phyloP scores from a whole-genome alignment of 495 filamentous ascomycete genomes.

The Penicillium ochrochloron region DNA sequence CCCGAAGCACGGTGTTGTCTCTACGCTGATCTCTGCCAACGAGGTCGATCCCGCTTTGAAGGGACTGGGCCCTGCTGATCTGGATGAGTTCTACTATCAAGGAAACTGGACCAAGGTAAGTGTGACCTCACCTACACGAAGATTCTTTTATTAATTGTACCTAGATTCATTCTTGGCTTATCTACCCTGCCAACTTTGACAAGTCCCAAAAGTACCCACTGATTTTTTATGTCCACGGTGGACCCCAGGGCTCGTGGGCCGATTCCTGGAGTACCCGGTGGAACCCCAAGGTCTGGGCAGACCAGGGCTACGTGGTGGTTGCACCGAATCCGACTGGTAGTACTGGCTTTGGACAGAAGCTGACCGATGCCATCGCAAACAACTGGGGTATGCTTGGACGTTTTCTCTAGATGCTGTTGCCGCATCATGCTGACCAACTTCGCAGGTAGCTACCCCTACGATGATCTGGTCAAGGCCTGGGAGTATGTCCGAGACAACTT shows the following conservation, averaged over 20 bases:
- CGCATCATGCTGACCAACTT: conserved; percentile 2
- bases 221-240: conserved; percentile 56
- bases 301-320: conserved; percentile 62
- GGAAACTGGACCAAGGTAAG: conserved; percentile 44
- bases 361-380: conserved; percentile 51
- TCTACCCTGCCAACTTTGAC: conserved; percentile 51
- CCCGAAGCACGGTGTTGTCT: conserved; percentile 31
- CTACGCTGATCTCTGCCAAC: conserved; percentile 36
- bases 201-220: conserved; percentile 55
- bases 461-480: conserved; percentile 58
- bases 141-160: not conserved
- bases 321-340: conserved; percentile 58
- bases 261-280: conserved; percentile 57
- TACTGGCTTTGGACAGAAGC: conserved; percentile 53
- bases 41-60: conserved; percentile 43
- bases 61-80: conserved; percentile 32
- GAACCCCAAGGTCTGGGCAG: conserved; percentile 58
- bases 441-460: conserved; percentile 52
- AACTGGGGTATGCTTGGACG: conserved; percentile 48
- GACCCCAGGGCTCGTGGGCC: conserved; percentile 54
- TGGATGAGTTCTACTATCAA: conserved; percentile 46
- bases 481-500: conserved; percentile 55
- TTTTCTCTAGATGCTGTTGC: not conserved
- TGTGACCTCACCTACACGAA: not conserved
- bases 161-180: conserved; percentile 56